A percentile compares a stretch with the other conserved stretches of the same genome.
Evolutionary conservation across 1,284 basidiomycete species (phyloP).

Genomic region (Microbotryum violaceum): DNA sequence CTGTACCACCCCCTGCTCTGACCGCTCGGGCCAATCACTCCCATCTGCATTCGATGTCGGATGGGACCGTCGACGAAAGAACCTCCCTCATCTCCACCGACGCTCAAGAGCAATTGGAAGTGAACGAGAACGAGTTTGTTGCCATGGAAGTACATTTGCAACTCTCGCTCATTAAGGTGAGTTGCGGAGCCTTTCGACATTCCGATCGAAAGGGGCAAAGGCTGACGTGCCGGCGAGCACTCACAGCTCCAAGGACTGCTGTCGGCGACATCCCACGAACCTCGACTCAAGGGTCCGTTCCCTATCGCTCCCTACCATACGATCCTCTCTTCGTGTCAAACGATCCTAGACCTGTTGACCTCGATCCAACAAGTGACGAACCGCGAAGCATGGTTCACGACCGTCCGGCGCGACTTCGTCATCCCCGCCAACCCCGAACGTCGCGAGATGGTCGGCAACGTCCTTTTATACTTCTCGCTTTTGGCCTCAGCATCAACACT

Average conservation of each 20-base stretch:
- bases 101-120: conserved; percentile 6
- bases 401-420: conserved; percentile 74
- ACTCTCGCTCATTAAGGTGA: conserved; percentile 65
- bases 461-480: conserved; percentile 83
- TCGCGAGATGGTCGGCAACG: conserved; percentile 82
- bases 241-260: conserved; percentile 62
- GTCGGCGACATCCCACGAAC: conserved; percentile 82
- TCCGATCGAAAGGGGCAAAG: too few relatives aligned
- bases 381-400: conserved; percentile 72
- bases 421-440: conserved; percentile 77
- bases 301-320: conserved; percentile 60
- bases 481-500: conserved; percentile 78
- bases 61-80: conserved; percentile 4
- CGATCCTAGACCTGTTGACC: conserved; percentile 64
- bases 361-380: conserved; percentile 93
- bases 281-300: conserved; percentile 88
- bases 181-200: neutral
- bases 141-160: conserved; percentile 87
- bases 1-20: conserved; percentile 36
- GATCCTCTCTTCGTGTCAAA: conserved; percentile 76
- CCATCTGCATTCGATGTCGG: neutral
- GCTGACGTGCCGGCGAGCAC: neutral
- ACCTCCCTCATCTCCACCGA: conserved; percentile 3
- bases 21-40: neutral
- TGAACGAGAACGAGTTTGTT: conserved; percentile 18